Percentiles rank a stretch among this genome's conserved stretches.
These are phyloP conservation scores for Boehmeria nivea DNA, from an alignment of 306 rosid species.

Conservation along the genomic window DNA sequence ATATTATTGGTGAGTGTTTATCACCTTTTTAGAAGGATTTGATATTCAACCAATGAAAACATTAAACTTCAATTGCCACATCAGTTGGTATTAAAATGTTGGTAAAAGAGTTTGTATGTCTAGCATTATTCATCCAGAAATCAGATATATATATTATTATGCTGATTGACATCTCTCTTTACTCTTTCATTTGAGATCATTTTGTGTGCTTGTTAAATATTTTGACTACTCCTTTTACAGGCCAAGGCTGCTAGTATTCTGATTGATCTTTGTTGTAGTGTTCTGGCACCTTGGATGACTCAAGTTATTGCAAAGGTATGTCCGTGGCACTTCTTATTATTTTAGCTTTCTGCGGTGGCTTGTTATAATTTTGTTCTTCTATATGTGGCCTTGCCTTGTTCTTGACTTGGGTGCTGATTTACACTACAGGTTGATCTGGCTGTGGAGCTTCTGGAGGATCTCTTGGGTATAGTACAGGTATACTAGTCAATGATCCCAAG, in stretches of 20 bases:
- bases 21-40: too few relatives aligned
- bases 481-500: neutral
- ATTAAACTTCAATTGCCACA: too few relatives aligned
- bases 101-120: too few relatives aligned
- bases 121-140: too few relatives aligned
- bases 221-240: slow-evolving; percentile 31
- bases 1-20: too few relatives aligned
- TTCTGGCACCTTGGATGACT: slow-evolving; percentile 82
- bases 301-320: slow-evolving; percentile 81
- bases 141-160: neutral
- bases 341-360: slow-evolving; percentile 3
- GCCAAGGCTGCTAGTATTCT: slow-evolving; percentile 90
- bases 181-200: slow-evolving; percentile 11
- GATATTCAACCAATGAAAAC: too few relatives aligned
- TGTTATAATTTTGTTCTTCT: slow-evolving; percentile 1
- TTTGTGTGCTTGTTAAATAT: neutral
- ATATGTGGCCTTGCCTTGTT: slow-evolving; percentile 7
- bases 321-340: slow-evolving; percentile 14
- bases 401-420: slow-evolving; percentile 23
- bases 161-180: neutral
- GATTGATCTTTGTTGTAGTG: slow-evolving; percentile 76
- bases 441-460: slow-evolving; percentile 90
- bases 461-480: slow-evolving; percentile 84
- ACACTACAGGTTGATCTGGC: slow-evolving; percentile 70
- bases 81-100: too few relatives aligned